A percentile compares a stretch with the other conserved stretches of the same genome.
Conservation (phyloP, 805 yeast species). For the Metschnikowia chrysomelidarum region DNA sequence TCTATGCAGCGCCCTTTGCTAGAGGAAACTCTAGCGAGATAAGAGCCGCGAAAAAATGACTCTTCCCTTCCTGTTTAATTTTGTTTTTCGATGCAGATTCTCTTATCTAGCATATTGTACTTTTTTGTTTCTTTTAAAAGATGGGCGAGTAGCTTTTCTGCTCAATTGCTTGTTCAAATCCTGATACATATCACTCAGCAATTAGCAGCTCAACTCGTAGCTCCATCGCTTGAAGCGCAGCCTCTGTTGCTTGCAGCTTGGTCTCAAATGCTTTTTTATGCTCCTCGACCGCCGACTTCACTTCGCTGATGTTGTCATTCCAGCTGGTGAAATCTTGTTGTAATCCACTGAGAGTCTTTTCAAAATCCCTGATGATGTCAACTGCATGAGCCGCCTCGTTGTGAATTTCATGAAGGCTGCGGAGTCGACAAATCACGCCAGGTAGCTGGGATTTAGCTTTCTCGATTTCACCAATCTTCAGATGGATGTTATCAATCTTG, state of each 20-base stretch:
- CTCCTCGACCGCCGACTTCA: constrained; percentile 25
- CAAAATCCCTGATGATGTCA: constrained; percentile 25
- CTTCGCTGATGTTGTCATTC: constrained; percentile 24
- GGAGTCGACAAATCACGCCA: constrained; percentile 26
- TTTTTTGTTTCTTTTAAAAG: too few relatives aligned
- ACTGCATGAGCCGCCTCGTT: constrained; percentile 30
- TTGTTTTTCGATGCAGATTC: too few relatives aligned
- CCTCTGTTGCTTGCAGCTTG: constrained; percentile 9
- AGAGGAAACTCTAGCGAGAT: too few relatives aligned
- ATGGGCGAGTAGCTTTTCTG: too few relatives aligned
- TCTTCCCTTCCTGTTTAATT: too few relatives aligned
- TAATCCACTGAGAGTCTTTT: constrained; percentile 25
- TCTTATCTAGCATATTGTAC: too few relatives aligned
- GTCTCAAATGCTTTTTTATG: constrained; percentile 23
- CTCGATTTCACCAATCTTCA: constrained; percentile 27
- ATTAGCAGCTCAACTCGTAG: constrained; percentile 7
- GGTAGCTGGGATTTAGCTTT: constrained; percentile 24
- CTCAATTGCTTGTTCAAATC: too few relatives aligned
- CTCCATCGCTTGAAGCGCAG: constrained; percentile 4
- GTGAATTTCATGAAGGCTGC: constrained; percentile 33
- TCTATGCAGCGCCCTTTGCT: too few relatives aligned
- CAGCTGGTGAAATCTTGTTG: constrained; percentile 29
- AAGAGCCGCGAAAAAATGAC: too few relatives aligned
- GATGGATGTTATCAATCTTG: constrained; percentile 27
- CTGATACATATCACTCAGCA: too few relatives aligned